Conservation (phyloP, 805 yeast genomes). For the Blastobotrys americana region DNA sequence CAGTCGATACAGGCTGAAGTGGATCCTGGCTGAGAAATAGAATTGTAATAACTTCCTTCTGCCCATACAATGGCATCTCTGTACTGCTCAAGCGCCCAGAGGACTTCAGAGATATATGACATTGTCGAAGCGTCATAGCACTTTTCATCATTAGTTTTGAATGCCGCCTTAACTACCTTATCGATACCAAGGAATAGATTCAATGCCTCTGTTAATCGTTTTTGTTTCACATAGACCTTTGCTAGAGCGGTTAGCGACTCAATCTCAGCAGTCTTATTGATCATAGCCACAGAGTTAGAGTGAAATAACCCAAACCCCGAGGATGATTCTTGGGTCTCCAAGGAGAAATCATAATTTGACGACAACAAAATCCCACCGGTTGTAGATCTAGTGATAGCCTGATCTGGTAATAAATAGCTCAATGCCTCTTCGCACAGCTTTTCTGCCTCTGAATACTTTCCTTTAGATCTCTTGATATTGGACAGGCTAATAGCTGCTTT, state of each 20-base stretch:
- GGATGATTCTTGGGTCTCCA: not conserved
- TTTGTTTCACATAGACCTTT: slow-evolving; percentile 11
- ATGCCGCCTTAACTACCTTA: slow-evolving; percentile 13
- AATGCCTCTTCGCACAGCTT: not conserved
- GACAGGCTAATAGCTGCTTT: slow-evolving; percentile 22
- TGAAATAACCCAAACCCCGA: not conserved
- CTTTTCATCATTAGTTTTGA: slow-evolving; percentile 7
- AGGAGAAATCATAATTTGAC: not conserved
- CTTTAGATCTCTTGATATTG: slow-evolving; percentile 1
- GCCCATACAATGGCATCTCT: slow-evolving; percentile 25
- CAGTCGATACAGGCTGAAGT: slow-evolving; percentile 25
- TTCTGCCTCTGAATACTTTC: not conserved
- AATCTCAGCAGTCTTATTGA: slow-evolving; percentile 13
- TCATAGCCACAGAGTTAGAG: not conserved
- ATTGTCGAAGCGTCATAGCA: slow-evolving; percentile 16
- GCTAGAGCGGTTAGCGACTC: slow-evolving; percentile 22
- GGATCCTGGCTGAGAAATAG: slow-evolving; percentile 17
- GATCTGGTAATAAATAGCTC: not conserved
- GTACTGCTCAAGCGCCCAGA: slow-evolving; percentile 21
- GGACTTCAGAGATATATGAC: slow-evolving; percentile 22
- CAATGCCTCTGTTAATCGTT: slow-evolving; percentile 20
- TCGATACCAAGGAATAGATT: slow-evolving; percentile 20
- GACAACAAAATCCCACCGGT: not conserved
- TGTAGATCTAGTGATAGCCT: not conserved
- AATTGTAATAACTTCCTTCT: slow-evolving; percentile 20